Percentiles rank a stretch among this genome's conserved stretches.
phyloP scores from a whole-genome alignment of 106 monocot species.

The Hemerocallis citrina region DNA sequence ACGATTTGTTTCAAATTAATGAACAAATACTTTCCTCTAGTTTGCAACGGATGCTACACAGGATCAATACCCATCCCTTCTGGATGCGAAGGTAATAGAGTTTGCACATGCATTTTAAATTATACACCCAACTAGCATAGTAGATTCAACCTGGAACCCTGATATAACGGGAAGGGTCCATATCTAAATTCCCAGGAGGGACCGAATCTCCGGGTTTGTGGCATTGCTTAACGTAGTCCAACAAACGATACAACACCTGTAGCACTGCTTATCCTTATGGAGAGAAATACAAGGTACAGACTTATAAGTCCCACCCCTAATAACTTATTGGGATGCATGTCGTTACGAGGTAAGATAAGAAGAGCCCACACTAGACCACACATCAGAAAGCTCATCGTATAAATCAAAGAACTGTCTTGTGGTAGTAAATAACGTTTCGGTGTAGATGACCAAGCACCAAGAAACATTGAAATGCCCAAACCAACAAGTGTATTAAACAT shows the following conservation, averaged over 20 bases:
- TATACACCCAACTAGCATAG: no score
- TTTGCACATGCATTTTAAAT: no score
- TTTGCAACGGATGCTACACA: no score
- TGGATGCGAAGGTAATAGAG: no score
- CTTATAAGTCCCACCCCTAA: slow-evolving; percentile 62
- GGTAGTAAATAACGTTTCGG: slow-evolving; percentile 58
- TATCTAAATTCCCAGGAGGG: no score
- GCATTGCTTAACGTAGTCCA: slow-evolving; percentile 22
- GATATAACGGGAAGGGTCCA: no score
- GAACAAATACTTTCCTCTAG: no score
- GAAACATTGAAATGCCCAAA: slow-evolving; percentile 70
- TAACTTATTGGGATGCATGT: slow-evolving; percentile 59
- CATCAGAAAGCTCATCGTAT: slow-evolving; percentile 70
- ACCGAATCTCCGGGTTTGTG: no score
- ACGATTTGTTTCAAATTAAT: no score
- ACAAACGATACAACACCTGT: slow-evolving; percentile 31
- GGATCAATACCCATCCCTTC: no score
- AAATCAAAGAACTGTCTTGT: slow-evolving; percentile 49
- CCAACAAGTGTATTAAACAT: slow-evolving; percentile 98
- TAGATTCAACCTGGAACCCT: no score
- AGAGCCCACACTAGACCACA: slow-evolving; percentile 61
- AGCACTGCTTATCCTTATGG: slow-evolving; percentile 40
- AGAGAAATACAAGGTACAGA: slow-evolving; percentile 58
- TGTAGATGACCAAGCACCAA: slow-evolving; percentile 47
- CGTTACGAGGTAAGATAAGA: slow-evolving; percentile 33